Conservation (phyloP, 805 yeast species). For the Kuraishia hungarica region DNA sequence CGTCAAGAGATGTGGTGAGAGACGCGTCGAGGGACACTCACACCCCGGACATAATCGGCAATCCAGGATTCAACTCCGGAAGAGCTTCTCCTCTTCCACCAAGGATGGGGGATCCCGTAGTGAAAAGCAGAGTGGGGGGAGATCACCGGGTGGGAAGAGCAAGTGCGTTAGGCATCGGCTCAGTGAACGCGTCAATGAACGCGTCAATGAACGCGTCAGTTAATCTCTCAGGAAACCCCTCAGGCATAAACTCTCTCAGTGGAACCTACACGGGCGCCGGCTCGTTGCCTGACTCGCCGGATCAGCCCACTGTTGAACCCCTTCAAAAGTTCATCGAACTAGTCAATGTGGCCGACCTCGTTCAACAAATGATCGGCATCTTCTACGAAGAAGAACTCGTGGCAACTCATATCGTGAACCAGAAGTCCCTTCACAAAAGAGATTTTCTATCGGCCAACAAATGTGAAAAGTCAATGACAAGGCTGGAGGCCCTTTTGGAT, state of each 20-base stretch:
- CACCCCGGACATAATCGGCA: too few species aligned
- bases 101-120: not conserved
- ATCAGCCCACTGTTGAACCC: slow-evolving; percentile 40
- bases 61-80: not conserved
- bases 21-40: too few species aligned
- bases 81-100: not conserved
- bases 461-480: slow-evolving; percentile 49
- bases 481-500: slow-evolving; percentile 75
- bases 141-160: too few species aligned
- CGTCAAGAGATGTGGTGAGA: too few species aligned
- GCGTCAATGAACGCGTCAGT: too few species aligned
- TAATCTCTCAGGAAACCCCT: not conserved
- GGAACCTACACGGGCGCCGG: too few species aligned
- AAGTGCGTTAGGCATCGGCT: too few species aligned
- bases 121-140: too few species aligned
- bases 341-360: slow-evolving; percentile 86
- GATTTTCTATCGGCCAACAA: slow-evolving; percentile 77
- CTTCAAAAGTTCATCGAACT: slow-evolving; percentile 80
- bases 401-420: slow-evolving; percentile 38
- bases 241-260: too few species aligned
- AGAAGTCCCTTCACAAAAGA: slow-evolving; percentile 42
- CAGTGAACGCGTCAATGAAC: too few species aligned
- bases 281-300: too few species aligned
- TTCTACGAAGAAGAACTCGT: slow-evolving; percentile 83
- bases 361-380: slow-evolving; percentile 85